A percentile compares a stretch with the other conserved stretches of the same genome.
These are phyloP conservation scores for Pholiota adiposa DNA, from an alignment of 1,284 basidiomycete species.

Conservation along the genomic window DNA sequence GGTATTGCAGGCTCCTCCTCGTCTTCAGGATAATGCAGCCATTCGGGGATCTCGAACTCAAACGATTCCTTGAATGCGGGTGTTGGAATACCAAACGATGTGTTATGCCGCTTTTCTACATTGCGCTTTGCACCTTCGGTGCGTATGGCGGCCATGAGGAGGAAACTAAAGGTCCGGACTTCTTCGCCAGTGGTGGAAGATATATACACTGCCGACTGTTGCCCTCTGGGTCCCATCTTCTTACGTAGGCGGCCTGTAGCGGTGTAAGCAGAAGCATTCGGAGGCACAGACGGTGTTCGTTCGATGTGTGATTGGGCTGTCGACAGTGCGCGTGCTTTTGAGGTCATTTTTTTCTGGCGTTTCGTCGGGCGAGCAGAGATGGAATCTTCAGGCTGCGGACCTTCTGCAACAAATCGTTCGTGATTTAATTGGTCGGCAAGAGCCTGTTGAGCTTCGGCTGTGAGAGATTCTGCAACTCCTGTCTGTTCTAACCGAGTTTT, in stretches of 20 bases:
- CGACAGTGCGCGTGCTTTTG: not conserved
- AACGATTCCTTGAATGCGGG: slow-evolving; percentile 11
- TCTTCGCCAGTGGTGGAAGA: slow-evolving; percentile 26
- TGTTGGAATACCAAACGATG: slow-evolving; percentile 9
- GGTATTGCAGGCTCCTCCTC: slow-evolving; percentile 7
- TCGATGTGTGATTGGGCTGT: not conserved
- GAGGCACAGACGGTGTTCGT: slow-evolving; percentile 11
- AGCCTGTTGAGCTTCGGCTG: not conserved
- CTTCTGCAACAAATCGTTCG: not conserved
- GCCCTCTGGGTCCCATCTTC: slow-evolving; percentile 6
- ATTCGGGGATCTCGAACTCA: slow-evolving; percentile 18
- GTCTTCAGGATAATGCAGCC: slow-evolving; percentile 14
- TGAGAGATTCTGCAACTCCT: slow-evolving; percentile 1
- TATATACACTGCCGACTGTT: slow-evolving; percentile 11
- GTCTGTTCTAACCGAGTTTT: slow-evolving; percentile 17
- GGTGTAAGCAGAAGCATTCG: not conserved
- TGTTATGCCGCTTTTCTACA: slow-evolving; percentile 10
- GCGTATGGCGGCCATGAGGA: slow-evolving; percentile 56
- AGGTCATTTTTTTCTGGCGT: slow-evolving; percentile 7
- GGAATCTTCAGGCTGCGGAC: slow-evolving; percentile 5
- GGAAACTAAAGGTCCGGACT: slow-evolving; percentile 34
- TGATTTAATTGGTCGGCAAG: not conserved
- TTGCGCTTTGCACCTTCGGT: slow-evolving; percentile 9
- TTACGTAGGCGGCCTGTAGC: not conserved
- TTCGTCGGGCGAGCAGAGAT: slow-evolving; percentile 5